These are phyloP conservation scores for Somion occarium DNA, from an alignment of 1,284 basidiomycete species.

Conservation along the genomic window DNA sequence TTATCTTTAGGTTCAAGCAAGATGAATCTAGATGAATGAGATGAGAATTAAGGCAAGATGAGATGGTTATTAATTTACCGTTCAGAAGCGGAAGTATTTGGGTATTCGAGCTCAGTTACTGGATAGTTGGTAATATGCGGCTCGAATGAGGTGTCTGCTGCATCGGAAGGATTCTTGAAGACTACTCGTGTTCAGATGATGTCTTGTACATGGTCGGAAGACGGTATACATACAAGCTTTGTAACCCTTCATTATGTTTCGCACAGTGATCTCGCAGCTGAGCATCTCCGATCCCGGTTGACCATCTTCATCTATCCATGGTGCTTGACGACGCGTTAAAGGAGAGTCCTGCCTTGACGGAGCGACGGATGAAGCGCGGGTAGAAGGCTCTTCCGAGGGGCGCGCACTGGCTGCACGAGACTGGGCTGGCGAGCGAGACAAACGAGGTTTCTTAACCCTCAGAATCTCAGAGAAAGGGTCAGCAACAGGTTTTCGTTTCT, in stretches of 20 bases:
- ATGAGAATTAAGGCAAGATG: slow-evolving; percentile 8
- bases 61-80: slow-evolving; percentile 40
- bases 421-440: slow-evolving; percentile 14
- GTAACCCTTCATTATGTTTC: slow-evolving; percentile 54
- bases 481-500: slow-evolving; percentile 9
- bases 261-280: slow-evolving; percentile 59
- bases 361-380: slow-evolving; percentile 16
- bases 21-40: slow-evolving; percentile 48
- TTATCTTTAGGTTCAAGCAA: slow-evolving; percentile 71
- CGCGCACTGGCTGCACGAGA: slow-evolving; percentile 22
- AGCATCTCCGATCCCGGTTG: slow-evolving; percentile 44
- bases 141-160: slow-evolving; percentile 53
- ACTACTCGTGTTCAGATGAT: too few species aligned
- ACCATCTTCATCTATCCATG: slow-evolving; percentile 49
- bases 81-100: slow-evolving; percentile 60
- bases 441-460: slow-evolving; percentile 24
- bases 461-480: slow-evolving; percentile 4
- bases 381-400: slow-evolving; percentile 15
- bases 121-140: slow-evolving; percentile 55
- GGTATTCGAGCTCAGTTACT: slow-evolving; percentile 64
- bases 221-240: slow-evolving; percentile 59
- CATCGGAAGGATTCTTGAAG: slow-evolving; percentile 59
- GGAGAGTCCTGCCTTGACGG: slow-evolving; percentile 14
- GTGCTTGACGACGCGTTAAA: slow-evolving; percentile 8
- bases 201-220: slow-evolving; percentile 6